phyloP scores from a whole-genome alignment of 176 grass and related monocot genomes.

The Juncus inflexus region DNA sequence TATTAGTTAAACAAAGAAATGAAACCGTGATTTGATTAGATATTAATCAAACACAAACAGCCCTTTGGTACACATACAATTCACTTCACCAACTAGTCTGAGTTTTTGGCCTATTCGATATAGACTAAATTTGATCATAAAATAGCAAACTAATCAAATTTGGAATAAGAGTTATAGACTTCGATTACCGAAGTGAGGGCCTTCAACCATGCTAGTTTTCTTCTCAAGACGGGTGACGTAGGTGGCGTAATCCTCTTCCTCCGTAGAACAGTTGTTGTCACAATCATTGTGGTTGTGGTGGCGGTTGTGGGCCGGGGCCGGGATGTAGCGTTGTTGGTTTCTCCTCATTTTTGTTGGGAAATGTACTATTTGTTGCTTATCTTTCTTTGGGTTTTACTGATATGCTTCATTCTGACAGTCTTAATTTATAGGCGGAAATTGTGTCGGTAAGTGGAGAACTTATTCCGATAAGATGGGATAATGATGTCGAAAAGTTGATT shows the following conservation, averaged over 20 bases:
- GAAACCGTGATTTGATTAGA: too few species aligned
- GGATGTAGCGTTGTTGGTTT: background rate
- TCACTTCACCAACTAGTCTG: too few species aligned
- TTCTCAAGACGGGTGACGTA: slow-evolving; percentile 28
- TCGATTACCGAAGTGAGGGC: slow-evolving; percentile 31
- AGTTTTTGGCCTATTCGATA: too few species aligned
- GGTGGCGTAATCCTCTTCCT: slow-evolving; percentile 26
- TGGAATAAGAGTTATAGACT: too few species aligned
- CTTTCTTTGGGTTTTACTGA: background rate
- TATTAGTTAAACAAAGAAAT: background rate
- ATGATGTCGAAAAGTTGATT: too few species aligned
- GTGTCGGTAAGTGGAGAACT: slow-evolving; percentile 2
- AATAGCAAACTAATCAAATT: background rate
- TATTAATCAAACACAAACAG: too few species aligned
- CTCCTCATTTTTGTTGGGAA: background rate
- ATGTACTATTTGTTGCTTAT: background rate
- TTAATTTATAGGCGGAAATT: slow-evolving; percentile 19
- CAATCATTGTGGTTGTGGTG: background rate
- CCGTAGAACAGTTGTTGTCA: background rate
- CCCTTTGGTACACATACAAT: too few species aligned
- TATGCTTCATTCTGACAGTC: background rate
- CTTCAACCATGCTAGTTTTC: slow-evolving; percentile 39
- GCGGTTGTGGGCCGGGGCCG: background rate
- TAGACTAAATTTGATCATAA: background rate
- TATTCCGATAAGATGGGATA: slow-evolving; percentile 12